Base-by-base conservation (phyloP, 345 rosid genomes). In the Citrus trifoliata region DNA sequence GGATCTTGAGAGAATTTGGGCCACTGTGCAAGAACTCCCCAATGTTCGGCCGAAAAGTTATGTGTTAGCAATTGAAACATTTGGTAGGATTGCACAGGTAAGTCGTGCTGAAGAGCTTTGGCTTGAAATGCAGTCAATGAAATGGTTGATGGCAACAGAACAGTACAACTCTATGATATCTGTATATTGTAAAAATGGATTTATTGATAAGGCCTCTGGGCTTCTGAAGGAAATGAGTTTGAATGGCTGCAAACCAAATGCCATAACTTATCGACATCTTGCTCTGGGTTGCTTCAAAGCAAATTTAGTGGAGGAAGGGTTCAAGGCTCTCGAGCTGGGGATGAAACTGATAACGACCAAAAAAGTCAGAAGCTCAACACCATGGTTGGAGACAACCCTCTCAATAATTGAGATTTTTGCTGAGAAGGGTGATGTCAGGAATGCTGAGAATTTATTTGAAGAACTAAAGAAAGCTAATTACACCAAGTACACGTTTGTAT, bases 311-410 rank as follows among this genome's bases (percentile, higher is more conserved):
- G 88, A 87, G 14, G 95, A 92, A 90, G 88, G 95, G 73, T 75
- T 89, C 73, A 96, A 88, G 75, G 91, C 95, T 76, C 83, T 95
- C 2, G 92, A 86, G 18, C 80, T 80, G 89, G 93, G 94, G 10
- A 79, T 53, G 68, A 80, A 76, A 61, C 56, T 90, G 77, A 81
- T 64, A 62, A 86, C 88, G 1, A 92, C 86, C 84, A 87, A 76
- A 35, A 90, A 69, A 28, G 85, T 94, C 7, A 89, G 85, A 81
- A 82, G 83, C 82, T 94, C 98, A 21, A 88, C 88, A 9, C 98
- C 95, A 0, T 94, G 98, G 99, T 82, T 96, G 81, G 99, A 94
- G 88, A 91, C 94, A 53, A 95, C 94, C 5, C 82, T 92, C 22
- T 88, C 89, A 48, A 89, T 94, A 22, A 78, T 96, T 1, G 95